Percentiles rank a stretch among this genome's conserved stretches.
phyloP scores from a whole-genome alignment of 257 asterid genomes.

The Nicotiana undulata region DNA sequence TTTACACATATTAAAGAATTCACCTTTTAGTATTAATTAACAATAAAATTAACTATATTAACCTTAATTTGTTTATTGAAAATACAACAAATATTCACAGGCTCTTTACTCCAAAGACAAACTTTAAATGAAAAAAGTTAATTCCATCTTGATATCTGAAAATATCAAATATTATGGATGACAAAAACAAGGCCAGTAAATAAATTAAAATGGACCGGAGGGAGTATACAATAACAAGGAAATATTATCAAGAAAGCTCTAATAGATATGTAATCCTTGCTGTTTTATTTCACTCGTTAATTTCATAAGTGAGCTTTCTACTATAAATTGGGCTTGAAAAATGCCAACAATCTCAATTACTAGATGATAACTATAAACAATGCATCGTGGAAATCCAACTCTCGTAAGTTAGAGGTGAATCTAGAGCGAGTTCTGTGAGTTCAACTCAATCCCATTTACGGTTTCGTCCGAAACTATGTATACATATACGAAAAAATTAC shows the following conservation, averaged over 20 bases:
- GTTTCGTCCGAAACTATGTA: neutral
- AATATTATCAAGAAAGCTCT: neutral
- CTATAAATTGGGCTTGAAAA: neutral
- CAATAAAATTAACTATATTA: too few relatives aligned
- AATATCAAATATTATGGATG: too few relatives aligned
- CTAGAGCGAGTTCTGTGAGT: neutral
- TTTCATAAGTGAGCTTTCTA: neutral
- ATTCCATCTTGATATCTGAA: too few relatives aligned
- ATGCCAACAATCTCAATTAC: neutral
- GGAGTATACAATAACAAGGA: neutral
- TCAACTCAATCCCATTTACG: neutral
- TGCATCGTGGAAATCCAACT: neutral
- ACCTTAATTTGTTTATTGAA: too few relatives aligned
- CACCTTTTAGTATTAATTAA: too few relatives aligned
- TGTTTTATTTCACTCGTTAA: neutral
- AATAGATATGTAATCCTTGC: neutral
- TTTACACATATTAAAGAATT: too few relatives aligned
- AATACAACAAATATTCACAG: too few relatives aligned
- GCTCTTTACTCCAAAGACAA: too few relatives aligned
- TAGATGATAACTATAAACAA: neutral
- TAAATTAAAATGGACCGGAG: too few relatives aligned
- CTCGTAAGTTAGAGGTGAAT: neutral
- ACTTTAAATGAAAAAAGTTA: too few relatives aligned
- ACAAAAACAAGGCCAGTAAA: too few relatives aligned
- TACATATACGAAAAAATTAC: neutral